phyloP scores from a whole-genome alignment of 805 yeast species.

The Schwanniomyces occidentalis region DNA sequence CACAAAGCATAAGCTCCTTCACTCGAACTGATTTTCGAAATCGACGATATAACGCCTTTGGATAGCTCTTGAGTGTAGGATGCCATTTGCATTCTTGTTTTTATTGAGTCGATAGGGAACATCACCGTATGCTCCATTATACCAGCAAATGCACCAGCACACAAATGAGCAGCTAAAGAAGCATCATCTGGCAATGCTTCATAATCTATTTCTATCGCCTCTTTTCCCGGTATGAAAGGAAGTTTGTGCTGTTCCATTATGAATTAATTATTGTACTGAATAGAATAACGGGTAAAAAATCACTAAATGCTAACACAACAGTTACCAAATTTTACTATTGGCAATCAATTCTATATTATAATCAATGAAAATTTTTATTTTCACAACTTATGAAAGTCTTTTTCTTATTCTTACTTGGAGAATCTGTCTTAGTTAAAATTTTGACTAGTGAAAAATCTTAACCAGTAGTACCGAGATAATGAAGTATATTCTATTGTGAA shows the following conservation, averaged over 20 bases:
- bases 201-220: slow-evolving; percentile 70
- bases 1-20: slow-evolving; percentile 90
- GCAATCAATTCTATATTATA: too few species aligned
- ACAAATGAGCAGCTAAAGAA: slow-evolving; percentile 74
- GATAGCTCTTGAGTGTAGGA: slow-evolving; percentile 17
- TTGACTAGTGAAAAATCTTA: too few species aligned
- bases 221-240: slow-evolving; percentile 25
- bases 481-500: too few species aligned
- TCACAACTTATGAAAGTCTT: too few species aligned
- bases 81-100: slow-evolving; percentile 86
- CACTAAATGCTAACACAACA: too few species aligned
- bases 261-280: too few species aligned
- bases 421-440: too few species aligned
- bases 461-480: too few species aligned
- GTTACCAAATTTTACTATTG: too few species aligned
- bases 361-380: too few species aligned
- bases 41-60: slow-evolving; percentile 59
- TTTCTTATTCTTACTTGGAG: too few species aligned
- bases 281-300: too few species aligned
- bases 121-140: slow-evolving; percentile 97
- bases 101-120: slow-evolving; percentile 96
- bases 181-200: slow-evolving; percentile 90
- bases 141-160: slow-evolving; percentile 99
- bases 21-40: slow-evolving; percentile 72
- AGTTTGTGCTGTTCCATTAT: slow-evolving; percentile 26